Evolutionary conservation across 805 yeast species (phyloP).

Genomic region (Starmerella kuoi): DNA sequence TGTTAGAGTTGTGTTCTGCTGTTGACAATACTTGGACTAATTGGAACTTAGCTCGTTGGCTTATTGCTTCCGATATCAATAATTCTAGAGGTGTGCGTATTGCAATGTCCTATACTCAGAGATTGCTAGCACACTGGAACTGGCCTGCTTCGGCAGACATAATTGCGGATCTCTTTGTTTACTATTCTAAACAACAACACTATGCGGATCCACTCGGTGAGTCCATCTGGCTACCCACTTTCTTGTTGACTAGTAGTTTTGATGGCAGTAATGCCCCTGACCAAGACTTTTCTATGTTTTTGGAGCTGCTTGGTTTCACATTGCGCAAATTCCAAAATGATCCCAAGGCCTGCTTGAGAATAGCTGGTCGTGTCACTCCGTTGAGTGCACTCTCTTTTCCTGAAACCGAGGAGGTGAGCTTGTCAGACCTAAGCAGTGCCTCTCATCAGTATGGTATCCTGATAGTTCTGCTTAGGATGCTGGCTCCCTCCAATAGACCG

Average conservation of each 20-base stretch:
- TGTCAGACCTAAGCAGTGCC: slow-evolving; percentile 18
- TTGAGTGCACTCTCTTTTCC: slow-evolving; percentile 18
- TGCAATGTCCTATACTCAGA: slow-evolving; percentile 10
- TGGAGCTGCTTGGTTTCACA: slow-evolving; percentile 22
- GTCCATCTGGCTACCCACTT: slow-evolving; percentile 18
- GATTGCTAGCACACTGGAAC: slow-evolving; percentile 15
- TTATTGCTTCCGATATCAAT: not conserved
- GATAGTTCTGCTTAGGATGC: slow-evolving; percentile 17
- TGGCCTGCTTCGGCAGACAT: slow-evolving; percentile 20
- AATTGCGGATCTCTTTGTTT: slow-evolving; percentile 14
- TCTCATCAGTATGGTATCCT: slow-evolving; percentile 21
- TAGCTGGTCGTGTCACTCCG: slow-evolving; percentile 22
- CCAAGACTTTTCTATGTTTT: slow-evolving; percentile 15
- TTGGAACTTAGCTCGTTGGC: slow-evolving; percentile 10
- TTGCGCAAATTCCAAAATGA: slow-evolving; percentile 5
- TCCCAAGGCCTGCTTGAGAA: not conserved
- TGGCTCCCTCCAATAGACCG: slow-evolving; percentile 10
- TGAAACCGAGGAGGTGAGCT: slow-evolving; percentile 10
- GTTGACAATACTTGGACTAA: not conserved
- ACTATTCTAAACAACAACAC: slow-evolving; percentile 17
- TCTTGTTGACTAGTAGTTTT: slow-evolving; percentile 13
- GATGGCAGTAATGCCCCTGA: slow-evolving; percentile 15
- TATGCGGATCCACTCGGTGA: slow-evolving; percentile 22
- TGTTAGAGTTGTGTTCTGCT: slow-evolving; percentile 7
- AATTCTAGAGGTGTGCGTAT: not conserved